phyloP scores from a whole-genome alignment of 345 rosid genomes.

The Euphorbia pulcherrima region DNA sequence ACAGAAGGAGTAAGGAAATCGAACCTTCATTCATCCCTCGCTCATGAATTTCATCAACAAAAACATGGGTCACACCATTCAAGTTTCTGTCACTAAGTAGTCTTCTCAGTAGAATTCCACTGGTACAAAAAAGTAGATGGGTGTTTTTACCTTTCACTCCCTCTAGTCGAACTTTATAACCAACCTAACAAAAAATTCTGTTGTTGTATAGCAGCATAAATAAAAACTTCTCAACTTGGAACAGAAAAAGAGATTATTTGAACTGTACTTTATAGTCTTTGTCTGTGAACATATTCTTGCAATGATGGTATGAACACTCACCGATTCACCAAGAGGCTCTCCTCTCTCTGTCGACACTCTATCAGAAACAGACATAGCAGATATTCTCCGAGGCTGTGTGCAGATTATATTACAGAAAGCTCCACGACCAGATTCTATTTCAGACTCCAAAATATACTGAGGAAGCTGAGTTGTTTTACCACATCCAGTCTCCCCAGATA shows the following conservation, averaged over 20 bases:
- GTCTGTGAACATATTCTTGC: neutral
- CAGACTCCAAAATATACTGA: conserved; percentile 88
- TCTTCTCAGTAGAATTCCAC: conserved; percentile 92
- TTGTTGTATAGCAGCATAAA: conserved; percentile 49
- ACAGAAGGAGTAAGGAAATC: conserved; percentile 4
- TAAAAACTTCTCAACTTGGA: conserved; percentile 26
- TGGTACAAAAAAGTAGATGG: conserved; percentile 88
- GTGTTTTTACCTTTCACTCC: conserved; percentile 95
- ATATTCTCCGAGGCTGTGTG: conserved; percentile 96
- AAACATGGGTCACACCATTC: conserved; percentile 90
- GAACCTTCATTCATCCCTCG: conserved; percentile 99
- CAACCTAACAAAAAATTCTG: conserved; percentile 77
- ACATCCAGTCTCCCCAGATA: conserved; percentile 99
- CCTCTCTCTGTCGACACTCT: conserved; percentile 96
- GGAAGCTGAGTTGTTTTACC: conserved; percentile 99
- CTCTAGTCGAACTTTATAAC: conserved; percentile 96
- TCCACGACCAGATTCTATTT: conserved; percentile 98
- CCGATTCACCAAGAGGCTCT: conserved; percentile 96
- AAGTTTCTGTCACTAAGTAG: conserved; percentile 82
- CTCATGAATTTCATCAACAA: conserved; percentile 98
- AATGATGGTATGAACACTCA: conserved; percentile 36
- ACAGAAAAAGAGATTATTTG: conserved; percentile 2
- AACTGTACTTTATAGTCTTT: conserved; percentile 10
- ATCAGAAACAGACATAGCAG: conserved; percentile 95
- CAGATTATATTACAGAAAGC: conserved; percentile 95